Base-by-base conservation (phyloP, 495 filamentous ascomycete genomes). In the Penicillium samsonianum region DNA sequence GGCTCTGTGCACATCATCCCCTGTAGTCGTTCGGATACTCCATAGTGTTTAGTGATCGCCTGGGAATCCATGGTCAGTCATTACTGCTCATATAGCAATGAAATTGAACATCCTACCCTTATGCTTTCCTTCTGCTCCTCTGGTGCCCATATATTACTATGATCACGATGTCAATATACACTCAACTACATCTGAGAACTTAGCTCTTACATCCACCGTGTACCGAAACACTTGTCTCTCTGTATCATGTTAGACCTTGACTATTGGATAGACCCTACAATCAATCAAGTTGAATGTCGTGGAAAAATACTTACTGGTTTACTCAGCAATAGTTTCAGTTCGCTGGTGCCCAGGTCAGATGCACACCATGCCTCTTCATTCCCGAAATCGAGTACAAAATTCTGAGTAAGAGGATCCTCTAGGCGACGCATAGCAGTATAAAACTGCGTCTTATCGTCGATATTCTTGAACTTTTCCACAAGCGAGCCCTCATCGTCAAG, bases 331-430 rank as follows among this genome's bases (percentile, higher is more conserved):
- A 50, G 19, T n/a, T 65, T 61, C n/a, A 88, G 54, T 12, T 85
- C 77, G 0, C 67, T 59, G 0, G 65, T 59, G 0, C 72, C 62
- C 30, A 91, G 58, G 67, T 92, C 75, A 33, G 84, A 81, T 5
- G 83, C 84, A 60, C 84, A 84, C 62, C 73, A 83, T 16, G 87
- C 86, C 59, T 79, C 75, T 11, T 85, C 76, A 22, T 79, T 79
- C 30, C 87, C 84, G 69, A 91, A 91, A 52, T 91, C 86, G 14
- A 92, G 74, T 19, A 88, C 82, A 62, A 92, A 91, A 60, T 87
- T 90, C 12, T 56, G 67, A 5, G 82, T 84, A 4, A 67, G 55
- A 19, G 68, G 57, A n/a, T 75, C 61, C 33, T 68, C 49, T 1
- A 81, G 67, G 17, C 67, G 65, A 5, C 58, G 41, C 52, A 78